Conservation (phyloP, 2,329 filamentous ascomycete species). For the Ophiosphaerella narmari region DNA sequence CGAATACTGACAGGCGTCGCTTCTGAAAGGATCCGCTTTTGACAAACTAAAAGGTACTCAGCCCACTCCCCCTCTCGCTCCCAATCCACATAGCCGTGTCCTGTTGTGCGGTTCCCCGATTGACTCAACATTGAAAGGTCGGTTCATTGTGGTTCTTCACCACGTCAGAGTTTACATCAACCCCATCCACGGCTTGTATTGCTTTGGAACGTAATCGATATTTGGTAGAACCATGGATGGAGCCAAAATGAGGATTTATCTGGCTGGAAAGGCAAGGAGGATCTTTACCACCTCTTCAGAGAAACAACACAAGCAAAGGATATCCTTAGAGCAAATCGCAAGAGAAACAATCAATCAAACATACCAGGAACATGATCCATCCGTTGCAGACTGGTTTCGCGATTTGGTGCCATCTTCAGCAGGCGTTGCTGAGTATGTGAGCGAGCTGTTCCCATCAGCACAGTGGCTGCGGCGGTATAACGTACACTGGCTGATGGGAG, state of each 20-base stretch:
- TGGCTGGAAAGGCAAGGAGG: slow-evolving; percentile 8
- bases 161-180: not conserved
- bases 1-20: slow-evolving; percentile 11
- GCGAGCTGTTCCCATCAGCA: slow-evolving; percentile 32
- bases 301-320: slow-evolving; percentile 15
- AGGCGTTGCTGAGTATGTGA: slow-evolving; percentile 28
- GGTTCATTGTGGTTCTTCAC: not conserved
- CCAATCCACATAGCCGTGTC: too few species aligned
- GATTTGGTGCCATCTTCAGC: slow-evolving; percentile 27
- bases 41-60: too few species aligned
- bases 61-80: too few species aligned
- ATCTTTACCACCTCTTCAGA: slow-evolving; percentile 19
- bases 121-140: not conserved
- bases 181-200: slow-evolving; percentile 1
- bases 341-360: slow-evolving; percentile 24
- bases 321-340: slow-evolving; percentile 20
- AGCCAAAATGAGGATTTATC: slow-evolving; percentile 5
- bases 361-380: slow-evolving; percentile 37
- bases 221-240: slow-evolving; percentile 10
- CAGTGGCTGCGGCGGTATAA: slow-evolving; percentile 37
- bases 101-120: too few species aligned
- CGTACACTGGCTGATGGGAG: slow-evolving; percentile 36
- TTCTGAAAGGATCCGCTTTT: slow-evolving; percentile 2
- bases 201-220: not conserved
- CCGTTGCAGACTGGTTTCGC: slow-evolving; percentile 33